phyloP scores from a whole-genome alignment of 345 rosid genomes.

The Conringia planisiliqua region DNA sequence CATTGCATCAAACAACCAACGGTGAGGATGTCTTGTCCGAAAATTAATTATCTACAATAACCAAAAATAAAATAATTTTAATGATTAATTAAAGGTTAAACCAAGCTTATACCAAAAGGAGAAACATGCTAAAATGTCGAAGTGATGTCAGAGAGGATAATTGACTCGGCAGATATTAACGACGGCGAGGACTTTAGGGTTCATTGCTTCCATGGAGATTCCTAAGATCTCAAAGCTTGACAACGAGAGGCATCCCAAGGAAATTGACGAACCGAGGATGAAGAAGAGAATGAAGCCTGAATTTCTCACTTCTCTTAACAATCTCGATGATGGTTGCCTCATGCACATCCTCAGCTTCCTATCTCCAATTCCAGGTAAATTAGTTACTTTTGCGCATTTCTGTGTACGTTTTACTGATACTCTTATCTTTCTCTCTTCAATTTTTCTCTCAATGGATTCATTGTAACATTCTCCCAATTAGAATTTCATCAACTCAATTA shows the following conservation, averaged over 20 bases:
- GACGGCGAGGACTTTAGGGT: conserved; percentile 28
- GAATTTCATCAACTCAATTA: not conserved
- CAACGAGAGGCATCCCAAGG: not conserved
- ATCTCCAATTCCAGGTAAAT: conserved; percentile 80
- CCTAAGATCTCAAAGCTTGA: not conserved
- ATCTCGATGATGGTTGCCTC: conserved; percentile 95
- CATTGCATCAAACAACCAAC: conserved; percentile 2
- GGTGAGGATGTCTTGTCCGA: not conserved
- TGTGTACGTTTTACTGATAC: not conserved
- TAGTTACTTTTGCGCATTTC: not conserved
- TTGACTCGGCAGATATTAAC: conserved; percentile 19
- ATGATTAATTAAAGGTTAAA: not conserved
- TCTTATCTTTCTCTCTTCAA: not conserved
- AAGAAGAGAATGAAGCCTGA: conserved; percentile 14
- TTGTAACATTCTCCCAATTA: not conserved
- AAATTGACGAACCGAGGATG: conserved; percentile 10
- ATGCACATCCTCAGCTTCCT: conserved; percentile 98
- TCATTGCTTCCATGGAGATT: conserved; percentile 30
- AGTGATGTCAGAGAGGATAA: conserved; percentile 10
- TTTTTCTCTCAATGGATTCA: not conserved
- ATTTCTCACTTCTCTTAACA: conserved; percentile 46
- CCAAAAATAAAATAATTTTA: not conserved
- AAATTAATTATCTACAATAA: not conserved
- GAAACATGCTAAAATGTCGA: not conserved
- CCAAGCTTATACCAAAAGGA: not conserved